Conservation (phyloP, 768 basidiomycete genomes). For the Suillus paluster region DNA sequence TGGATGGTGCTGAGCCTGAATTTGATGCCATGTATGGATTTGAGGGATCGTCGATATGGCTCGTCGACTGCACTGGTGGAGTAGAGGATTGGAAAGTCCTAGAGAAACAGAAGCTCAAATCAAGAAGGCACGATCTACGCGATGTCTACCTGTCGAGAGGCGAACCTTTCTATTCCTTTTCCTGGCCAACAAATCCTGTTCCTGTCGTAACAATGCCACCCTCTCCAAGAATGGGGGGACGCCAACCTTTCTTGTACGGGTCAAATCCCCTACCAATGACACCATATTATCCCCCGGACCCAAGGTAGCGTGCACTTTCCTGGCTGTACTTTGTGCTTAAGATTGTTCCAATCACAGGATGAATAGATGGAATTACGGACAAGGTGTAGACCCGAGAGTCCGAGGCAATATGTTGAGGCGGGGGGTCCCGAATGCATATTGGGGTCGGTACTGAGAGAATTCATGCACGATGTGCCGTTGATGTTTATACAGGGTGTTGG, state of each 20-base stretch:
- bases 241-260: background rate
- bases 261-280: background rate
- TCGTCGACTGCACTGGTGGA: background rate
- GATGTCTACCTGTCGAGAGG: background rate
- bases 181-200: no score
- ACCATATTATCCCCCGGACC: background rate
- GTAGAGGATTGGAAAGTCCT: background rate
- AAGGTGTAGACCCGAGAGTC: background rate
- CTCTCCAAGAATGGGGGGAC: background rate
- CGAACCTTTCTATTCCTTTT: background rate
- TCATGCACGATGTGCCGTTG: background rate
- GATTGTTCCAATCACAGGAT: background rate
- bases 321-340: background rate
- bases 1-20: background rate
- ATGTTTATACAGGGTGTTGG: background rate
- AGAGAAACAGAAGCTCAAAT: background rate
- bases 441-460: background rate
- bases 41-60: background rate
- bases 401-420: background rate
- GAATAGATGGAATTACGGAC: background rate
- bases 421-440: background rate
- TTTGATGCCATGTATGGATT: background rate
- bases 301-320: slow-evolving; percentile 1
- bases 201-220: background rate
- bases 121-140: background rate